Evolutionary conservation across 2,329 filamentous ascomycete species (phyloP), one percentile per base, ranked within the genome.

Genomic region (Botrytis medusae): DNA sequence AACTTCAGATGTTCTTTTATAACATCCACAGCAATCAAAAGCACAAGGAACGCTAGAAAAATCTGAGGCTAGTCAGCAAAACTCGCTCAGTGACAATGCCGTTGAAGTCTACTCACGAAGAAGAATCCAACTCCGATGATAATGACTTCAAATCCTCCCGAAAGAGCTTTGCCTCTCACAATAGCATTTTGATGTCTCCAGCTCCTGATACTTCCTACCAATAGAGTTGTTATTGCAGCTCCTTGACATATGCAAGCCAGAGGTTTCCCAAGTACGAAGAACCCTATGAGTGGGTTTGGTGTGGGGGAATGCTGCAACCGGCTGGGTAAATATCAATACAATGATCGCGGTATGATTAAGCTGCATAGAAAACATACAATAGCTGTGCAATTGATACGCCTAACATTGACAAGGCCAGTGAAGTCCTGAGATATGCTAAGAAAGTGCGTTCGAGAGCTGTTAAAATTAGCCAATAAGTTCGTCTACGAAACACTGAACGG

Each of bases 401-500:
- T 32, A 90, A 83, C 82, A 93, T 90, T 22, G 91, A 89, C 57
- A 93, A 84, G n/a, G 87, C 85, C 54, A 92, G 82, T 0, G 90
- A 92, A 2, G 91, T 94, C 32, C 92, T 88, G 44, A 93, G 85
- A 80, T 93, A 94, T 44, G 87, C 90, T 29, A 94, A 87, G 79
- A 91, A 94, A 29, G 92, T 94, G 73, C 92, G 85, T 82, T 94
- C 91, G 72, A 93, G 87, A 54, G 92, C 92, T 93, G 77, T 14
- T n/a, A 48, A 34, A 10, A 48, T 34, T 37, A 46, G 73, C 76
- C 69, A 76, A 73, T 72, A 57, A 72, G 44, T 69, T 29, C 44
- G 18, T 32, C 25, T 42, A 48, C 62, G 16, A 69, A 42, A 68
- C 4, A 5, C 40, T 54, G 25, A 37, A 20, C 37, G 34, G 22